Base-by-base conservation (phyloP, 169 alveolate species). In the Plasmodium gonderi region DNA sequence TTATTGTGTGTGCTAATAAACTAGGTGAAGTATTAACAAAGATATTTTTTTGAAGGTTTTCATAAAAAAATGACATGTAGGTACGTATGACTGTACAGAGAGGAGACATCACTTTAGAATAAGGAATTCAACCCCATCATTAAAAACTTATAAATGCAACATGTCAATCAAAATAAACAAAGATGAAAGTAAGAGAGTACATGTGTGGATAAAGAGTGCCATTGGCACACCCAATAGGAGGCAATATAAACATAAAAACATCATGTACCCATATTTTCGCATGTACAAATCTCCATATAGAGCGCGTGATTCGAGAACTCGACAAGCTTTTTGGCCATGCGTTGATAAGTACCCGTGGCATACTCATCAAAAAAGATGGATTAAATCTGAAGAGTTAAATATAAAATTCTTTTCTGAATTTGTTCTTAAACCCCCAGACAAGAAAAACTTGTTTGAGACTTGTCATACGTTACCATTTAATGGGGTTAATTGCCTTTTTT, bases 261-360 rank as follows among this genome's bases (percentile, higher is more conserved):
- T 95, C 20, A 93, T 95, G 80, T 95, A 92, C 51, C 97, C 97
- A 1, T 95, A 94, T 93, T 92, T 94, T 80, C 80, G 96, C 51
- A 87, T 94, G 90, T 95, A 95, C 74, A 95, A 94, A 85, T 95
- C 97, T 1, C 96, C 95, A 51, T 95, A 95, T 89, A 81, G 97
- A 42, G 97, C 96, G 14, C 64, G 96, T 1, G 95, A 95, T 60
- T 91, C 96, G 33, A 69, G 97, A 47, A 95, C 97, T 5, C 96
- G 92, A 33, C 82, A 83, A 29, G 92, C 92, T 12, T 95, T 83
- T 94, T 94, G 96, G 97, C 97, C 97, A 23, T 83, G 64, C 29
- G 95, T 95, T 40, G 97, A 95, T 64, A 95, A 95, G 40, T 94
- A 95, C 79, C 97, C 97, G 3, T 95, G 96, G 96, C 97, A 95